Conservation (phyloP, 1,284 basidiomycete genomes). For the Cryptococcus jaspeensis region DNA sequence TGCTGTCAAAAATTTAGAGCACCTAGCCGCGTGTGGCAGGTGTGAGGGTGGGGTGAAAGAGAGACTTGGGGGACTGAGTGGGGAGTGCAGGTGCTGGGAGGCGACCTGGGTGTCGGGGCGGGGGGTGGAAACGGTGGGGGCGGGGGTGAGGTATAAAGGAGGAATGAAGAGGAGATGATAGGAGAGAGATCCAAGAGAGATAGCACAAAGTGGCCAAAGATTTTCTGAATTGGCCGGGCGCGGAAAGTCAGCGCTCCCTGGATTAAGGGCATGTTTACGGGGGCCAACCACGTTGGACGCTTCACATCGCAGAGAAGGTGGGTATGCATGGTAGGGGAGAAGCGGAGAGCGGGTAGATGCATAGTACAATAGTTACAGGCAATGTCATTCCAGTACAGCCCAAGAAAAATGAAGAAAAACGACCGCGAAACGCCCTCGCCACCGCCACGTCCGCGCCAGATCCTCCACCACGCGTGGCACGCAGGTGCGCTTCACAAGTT, state of each 20-base stretch:
- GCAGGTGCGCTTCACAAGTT: too few species aligned
- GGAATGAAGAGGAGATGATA: not conserved
- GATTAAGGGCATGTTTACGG: not conserved
- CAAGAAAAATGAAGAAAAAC: too few species aligned
- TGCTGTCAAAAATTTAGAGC: not conserved
- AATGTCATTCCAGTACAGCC: too few species aligned
- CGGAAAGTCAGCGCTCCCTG: too few species aligned
- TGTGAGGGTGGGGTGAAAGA: not conserved
- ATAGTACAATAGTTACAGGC: too few species aligned
- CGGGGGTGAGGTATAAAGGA: not conserved
- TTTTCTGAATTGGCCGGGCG: not conserved
- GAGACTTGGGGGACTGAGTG: not conserved
- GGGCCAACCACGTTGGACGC: not conserved
- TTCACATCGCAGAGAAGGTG: not conserved
- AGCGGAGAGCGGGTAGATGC: too few species aligned
- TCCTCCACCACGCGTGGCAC: too few species aligned
- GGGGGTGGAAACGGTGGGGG: not conserved
- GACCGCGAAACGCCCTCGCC: too few species aligned
- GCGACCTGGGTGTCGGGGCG: not conserved
- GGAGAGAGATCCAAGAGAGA: conserved; percentile 2
- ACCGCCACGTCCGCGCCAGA: too few species aligned
- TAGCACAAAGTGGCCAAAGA: conserved; percentile 1
- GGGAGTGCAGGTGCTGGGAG: not conserved
- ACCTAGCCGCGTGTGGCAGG: conserved; percentile 23
- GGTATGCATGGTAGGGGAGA: too few species aligned